These are phyloP conservation scores for Malbranchea zuffiana DNA, from an alignment of 2,329 filamentous ascomycete genomes.

Conservation along the genomic window DNA sequence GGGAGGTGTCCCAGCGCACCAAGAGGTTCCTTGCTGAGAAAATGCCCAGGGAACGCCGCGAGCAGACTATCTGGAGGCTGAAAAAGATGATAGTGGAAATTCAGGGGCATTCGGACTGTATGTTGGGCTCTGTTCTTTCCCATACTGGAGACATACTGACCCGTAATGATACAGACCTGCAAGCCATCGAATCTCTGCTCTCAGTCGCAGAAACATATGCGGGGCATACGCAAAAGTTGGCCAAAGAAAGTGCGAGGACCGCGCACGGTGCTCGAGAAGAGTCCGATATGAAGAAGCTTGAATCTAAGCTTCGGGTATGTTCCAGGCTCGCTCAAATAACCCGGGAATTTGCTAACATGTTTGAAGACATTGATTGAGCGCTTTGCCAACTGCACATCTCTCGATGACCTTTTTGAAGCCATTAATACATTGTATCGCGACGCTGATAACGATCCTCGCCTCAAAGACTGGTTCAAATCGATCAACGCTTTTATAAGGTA, in stretches of 20 bases:
- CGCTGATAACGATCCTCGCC: slow-evolving; percentile 73
- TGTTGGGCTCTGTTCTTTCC: slow-evolving; percentile 20
- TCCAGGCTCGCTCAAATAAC: slow-evolving; percentile 27
- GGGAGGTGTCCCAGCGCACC: slow-evolving; percentile 36
- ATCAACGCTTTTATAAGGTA: slow-evolving; percentile 61
- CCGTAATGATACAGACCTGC: slow-evolving; percentile 48
- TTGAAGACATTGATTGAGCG: slow-evolving; percentile 75
- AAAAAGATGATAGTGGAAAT: slow-evolving; percentile 98
- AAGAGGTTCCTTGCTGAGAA: slow-evolving; percentile 73
- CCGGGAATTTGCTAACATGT: slow-evolving; percentile 40
- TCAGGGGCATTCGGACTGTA: slow-evolving; percentile 84
- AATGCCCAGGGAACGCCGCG: slow-evolving; percentile 82
- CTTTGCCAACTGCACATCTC: slow-evolving; percentile 88
- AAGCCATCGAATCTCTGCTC: slow-evolving; percentile 81
- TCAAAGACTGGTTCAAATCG: slow-evolving; percentile 79
- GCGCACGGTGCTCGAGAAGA: slow-evolving; percentile 61
- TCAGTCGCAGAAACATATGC: slow-evolving; percentile 75
- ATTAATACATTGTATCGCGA: slow-evolving; percentile 79
- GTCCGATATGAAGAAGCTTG: slow-evolving; percentile 56
- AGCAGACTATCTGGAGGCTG: slow-evolving; percentile 81
- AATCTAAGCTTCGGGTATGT: slow-evolving; percentile 64
- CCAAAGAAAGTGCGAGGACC: slow-evolving; percentile 53
- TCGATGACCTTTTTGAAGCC: slow-evolving; percentile 72
- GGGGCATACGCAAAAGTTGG: slow-evolving; percentile 57
- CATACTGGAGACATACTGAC: not conserved